Percentiles rank a stretch among this genome's conserved stretches.
Conservation (phyloP, 192 early-diverging fungal species). For the Polychytrium aggregatum region DNA sequence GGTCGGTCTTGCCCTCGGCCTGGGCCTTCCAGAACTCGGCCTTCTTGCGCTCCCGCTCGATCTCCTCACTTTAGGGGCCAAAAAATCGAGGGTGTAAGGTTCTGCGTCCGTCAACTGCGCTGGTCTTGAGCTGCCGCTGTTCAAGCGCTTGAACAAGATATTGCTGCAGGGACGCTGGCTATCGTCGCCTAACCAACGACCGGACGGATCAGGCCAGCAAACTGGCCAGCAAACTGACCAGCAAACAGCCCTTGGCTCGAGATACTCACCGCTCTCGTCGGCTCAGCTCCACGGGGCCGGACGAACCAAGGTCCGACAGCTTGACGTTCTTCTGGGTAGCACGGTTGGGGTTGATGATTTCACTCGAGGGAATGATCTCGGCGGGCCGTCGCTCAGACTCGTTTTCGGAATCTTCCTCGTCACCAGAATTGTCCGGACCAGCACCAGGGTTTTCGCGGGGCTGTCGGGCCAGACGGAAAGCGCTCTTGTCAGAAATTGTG, state of each 20-base stretch:
- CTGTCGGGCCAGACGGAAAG: no score
- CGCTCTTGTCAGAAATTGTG: no score
- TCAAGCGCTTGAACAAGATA: background rate
- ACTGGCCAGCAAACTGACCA: background rate
- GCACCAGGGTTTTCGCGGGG: no score
- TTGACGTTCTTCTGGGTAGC: slow-evolving; percentile 16
- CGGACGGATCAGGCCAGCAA: background rate
- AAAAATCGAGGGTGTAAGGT: background rate
- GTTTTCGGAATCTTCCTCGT: no score
- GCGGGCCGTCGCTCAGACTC: no score
- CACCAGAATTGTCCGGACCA: no score
- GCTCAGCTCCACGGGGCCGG: slow-evolving; percentile 15
- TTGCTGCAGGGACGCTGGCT: background rate
- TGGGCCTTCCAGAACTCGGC: slow-evolving; percentile 37
- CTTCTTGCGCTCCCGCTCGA: slow-evolving; percentile 33
- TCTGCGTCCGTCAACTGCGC: background rate
- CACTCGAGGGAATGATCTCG: no score
- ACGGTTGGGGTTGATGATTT: slow-evolving; percentile 38
- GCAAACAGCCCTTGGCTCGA: background rate
- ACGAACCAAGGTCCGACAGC: slow-evolving; percentile 15
- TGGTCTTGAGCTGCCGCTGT: background rate
- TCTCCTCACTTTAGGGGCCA: slow-evolving; percentile 15
- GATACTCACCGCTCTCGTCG: slow-evolving; percentile 12
- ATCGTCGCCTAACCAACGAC: no score
- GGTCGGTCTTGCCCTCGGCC: slow-evolving; percentile 43